Percentiles rank a stretch among this genome's conserved stretches.
phyloP scores from a whole-genome alignment of 139 green algal species.

The Coelastrella sp. region DNA sequence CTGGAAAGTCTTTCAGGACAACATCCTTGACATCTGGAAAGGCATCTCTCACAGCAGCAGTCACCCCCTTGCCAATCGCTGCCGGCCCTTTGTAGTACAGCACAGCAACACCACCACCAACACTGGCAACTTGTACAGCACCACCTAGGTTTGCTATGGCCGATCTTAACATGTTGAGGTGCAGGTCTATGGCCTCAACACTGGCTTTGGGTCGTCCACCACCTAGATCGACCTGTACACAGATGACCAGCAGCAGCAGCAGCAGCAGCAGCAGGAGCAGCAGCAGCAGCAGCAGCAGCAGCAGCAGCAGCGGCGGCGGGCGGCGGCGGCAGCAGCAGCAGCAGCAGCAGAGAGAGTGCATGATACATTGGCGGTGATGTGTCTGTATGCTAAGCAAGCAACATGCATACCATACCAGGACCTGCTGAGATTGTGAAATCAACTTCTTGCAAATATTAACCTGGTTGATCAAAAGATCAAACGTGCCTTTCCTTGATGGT shows the following conservation, averaged over 20 bases:
- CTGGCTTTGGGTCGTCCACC: constrained; percentile 54
- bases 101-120: constrained; percentile 64
- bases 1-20: constrained; percentile 52
- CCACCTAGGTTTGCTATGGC: constrained; percentile 84
- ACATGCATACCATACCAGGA: too few relatives aligned
- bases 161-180: constrained; percentile 87
- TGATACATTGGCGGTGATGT: too few relatives aligned
- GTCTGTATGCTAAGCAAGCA: too few relatives aligned
- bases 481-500: too few relatives aligned
- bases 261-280: not conserved
- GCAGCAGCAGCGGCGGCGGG: not conserved
- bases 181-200: constrained; percentile 71
- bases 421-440: too few relatives aligned
- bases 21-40: constrained; percentile 83
- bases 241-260: not conserved
- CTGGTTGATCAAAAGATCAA: too few relatives aligned
- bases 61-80: constrained; percentile 72
- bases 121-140: constrained; percentile 77
- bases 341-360: not conserved
- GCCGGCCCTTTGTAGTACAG: constrained; percentile 71
- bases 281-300: not conserved
- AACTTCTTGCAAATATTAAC: too few relatives aligned
- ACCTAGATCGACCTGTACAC: constrained; percentile 61
- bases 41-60: constrained; percentile 53
- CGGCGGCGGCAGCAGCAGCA: too few relatives aligned